These are phyloP conservation scores for Achaetomium macrosporum DNA, from an alignment of 2,329 filamentous ascomycete genomes.

Conservation along the genomic window DNA sequence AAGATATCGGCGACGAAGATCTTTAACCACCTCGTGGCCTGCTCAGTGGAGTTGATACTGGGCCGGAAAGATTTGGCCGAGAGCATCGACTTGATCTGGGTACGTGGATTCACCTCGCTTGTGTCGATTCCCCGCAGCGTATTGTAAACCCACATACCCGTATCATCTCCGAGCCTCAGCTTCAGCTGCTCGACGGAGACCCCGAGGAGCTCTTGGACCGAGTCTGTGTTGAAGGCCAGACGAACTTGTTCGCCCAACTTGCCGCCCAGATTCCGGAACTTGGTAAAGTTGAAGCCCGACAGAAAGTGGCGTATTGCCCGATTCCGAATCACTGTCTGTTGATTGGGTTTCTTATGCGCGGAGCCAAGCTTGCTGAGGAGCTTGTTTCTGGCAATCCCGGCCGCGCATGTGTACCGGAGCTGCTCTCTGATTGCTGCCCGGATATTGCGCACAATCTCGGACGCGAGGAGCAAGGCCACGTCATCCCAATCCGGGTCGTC, in stretches of 20 bases:
- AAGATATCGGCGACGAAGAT: slow-evolving; percentile 93
- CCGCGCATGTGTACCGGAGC: slow-evolving; percentile 86
- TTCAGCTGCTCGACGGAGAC: slow-evolving; percentile 72
- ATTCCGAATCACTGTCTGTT: slow-evolving; percentile 89
- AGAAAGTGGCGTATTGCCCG: slow-evolving; percentile 76
- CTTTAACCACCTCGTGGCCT: slow-evolving; percentile 76
- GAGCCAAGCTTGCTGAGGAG: slow-evolving; percentile 93
- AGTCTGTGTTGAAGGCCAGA: slow-evolving; percentile 73
- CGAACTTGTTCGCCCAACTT: slow-evolving; percentile 87
- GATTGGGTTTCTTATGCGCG: slow-evolving; percentile 85
- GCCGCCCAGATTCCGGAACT: slow-evolving; percentile 90
- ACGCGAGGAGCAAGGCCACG: slow-evolving; percentile 76
- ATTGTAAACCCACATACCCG: slow-evolving; percentile 77
- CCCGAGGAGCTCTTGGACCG: slow-evolving; percentile 66
- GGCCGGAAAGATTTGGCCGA: slow-evolving; percentile 94
- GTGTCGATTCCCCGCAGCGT: slow-evolving; percentile 79
- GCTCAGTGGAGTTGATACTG: slow-evolving; percentile 68
- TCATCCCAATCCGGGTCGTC: slow-evolving; percentile 96
- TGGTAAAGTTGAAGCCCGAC: slow-evolving; percentile 82
- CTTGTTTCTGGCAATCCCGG: slow-evolving; percentile 84
- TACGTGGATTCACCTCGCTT: slow-evolving; percentile 84
- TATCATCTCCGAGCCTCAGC: slow-evolving; percentile 73
- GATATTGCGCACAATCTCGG: slow-evolving; percentile 78
- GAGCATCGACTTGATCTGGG: slow-evolving; percentile 94
- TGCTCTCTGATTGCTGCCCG: slow-evolving; percentile 61